Evolutionary conservation across 148 eudicot species (phyloP).

Genomic region (Rhododendron ovatum): DNA sequence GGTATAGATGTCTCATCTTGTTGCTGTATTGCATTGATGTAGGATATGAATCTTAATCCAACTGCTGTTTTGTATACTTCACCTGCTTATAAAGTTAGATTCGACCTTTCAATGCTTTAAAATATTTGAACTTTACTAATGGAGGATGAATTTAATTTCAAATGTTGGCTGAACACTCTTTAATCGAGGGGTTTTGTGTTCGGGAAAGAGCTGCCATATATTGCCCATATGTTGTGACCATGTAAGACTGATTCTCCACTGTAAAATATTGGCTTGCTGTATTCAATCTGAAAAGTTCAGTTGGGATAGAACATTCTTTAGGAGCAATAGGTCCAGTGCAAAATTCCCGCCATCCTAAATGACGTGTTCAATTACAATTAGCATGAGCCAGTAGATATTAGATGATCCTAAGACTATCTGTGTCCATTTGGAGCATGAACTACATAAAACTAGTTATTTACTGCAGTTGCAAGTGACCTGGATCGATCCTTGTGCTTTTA

Average conservation of each 20-base stretch:
- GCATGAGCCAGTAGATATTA: not conserved
- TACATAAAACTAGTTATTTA: not conserved
- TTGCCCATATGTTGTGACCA: not conserved
- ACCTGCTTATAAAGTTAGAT: not conserved
- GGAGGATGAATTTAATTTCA: not conserved
- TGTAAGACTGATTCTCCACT: not conserved
- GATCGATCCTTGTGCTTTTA: not conserved
- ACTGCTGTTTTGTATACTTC: not conserved
- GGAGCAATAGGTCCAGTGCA: not conserved
- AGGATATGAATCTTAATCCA: not conserved
- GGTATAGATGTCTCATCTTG: constrained; percentile 29
- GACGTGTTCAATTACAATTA: not conserved
- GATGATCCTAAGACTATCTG: not conserved
- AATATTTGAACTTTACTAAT: not conserved
- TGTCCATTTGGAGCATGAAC: not conserved
- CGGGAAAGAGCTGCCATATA: not conserved
- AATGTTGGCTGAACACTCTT: not conserved
- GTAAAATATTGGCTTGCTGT: not conserved
- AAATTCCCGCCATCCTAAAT: not conserved
- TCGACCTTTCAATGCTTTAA: not conserved
- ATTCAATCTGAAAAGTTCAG: not conserved
- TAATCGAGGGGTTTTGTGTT: not conserved
- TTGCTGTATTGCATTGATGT: not conserved
- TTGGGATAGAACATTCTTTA: not conserved
- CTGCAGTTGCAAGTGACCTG: not conserved